Evolutionary conservation across 1,284 basidiomycete genomes (phyloP).

Genomic region (Peniophora sp.): DNA sequence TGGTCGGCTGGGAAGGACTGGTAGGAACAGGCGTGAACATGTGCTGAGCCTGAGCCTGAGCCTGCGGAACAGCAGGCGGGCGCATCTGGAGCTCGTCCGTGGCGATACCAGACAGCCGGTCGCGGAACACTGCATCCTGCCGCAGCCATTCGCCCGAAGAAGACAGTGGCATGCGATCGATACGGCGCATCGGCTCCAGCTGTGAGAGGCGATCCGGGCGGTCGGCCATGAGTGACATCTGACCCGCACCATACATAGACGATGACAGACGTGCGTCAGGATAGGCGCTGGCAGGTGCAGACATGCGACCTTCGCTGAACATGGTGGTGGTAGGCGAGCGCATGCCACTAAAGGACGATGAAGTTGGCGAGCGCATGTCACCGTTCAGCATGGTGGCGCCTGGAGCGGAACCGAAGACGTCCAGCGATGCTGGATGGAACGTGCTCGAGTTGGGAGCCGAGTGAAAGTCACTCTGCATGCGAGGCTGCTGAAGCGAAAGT

Average conservation of each 20-base stretch:
- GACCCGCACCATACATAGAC: too few relatives aligned
- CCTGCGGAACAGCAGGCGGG: constrained; percentile 8
- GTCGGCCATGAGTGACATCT: not conserved
- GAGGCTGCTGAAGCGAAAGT: too few relatives aligned
- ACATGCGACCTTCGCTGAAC: too few relatives aligned
- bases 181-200: not conserved
- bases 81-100: constrained; percentile 14
- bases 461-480: too few relatives aligned
- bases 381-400: too few relatives aligned
- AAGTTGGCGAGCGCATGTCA: too few relatives aligned
- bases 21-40: constrained; percentile 8
- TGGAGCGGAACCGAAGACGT: not conserved
- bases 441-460: too few relatives aligned
- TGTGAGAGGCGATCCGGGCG: not conserved
- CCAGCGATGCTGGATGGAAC: too few relatives aligned
- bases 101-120: constrained; percentile 12
- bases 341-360: too few relatives aligned
- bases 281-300: too few relatives aligned
- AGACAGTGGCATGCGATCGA: constrained; percentile 18
- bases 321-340: too few relatives aligned
- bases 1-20: constrained; percentile 12
- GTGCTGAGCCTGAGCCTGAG: not conserved
- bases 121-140: constrained; percentile 18
- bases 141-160: constrained; percentile 23
- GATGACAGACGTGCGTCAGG: too few relatives aligned